Base-by-base conservation (phyloP, 176 grass and related monocot species). In the Avena eriantha region DNA sequence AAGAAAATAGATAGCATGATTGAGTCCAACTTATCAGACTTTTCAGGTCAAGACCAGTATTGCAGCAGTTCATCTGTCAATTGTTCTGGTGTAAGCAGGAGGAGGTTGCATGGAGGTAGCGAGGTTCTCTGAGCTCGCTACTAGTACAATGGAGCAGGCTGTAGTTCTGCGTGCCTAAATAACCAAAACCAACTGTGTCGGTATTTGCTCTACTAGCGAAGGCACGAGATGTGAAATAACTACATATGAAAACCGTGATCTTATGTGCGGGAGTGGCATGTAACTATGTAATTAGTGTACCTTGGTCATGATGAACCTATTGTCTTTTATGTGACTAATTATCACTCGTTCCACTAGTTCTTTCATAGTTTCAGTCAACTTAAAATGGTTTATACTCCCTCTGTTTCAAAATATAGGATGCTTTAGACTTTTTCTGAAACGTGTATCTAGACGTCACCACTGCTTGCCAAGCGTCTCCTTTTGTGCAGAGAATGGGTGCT, bases 1-100 rank as follows among this genome's bases (percentile, higher is more conserved):
- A 83, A 33, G n/a, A 92, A 86, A 65, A 86, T 92, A 33, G 90
- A 89, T 49, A 21, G 11, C 74, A 86, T 92, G 87, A 89, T 89
- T 0, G 51, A 66, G 57, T 31, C 83, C 74, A 92, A 84, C 67
- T 48, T 92, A 67, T 79, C 41, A 0, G 87, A 72, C 16, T 89
- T 92, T 68, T 85, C 79, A 22, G 35, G 46, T n/a, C 61, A 65
- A 33, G 78, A 60, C 10, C 24, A 86, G 34, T 24, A 24, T 18
- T 0, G 24, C 65, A 45, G 48, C 56, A 29, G 29, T 29, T 29
- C 57, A 79, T 31, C 47, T 73, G 74, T 49, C 2, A 74, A 66
- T 47, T 45, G 69, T 80, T 67, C 50, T 59, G 69, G 75, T 43
- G 36, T 80, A 83, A 79, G 73, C 74, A 92, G 73, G 51, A 90